These are phyloP conservation scores for Chalciporus pseudorubinellus DNA, from an alignment of 768 basidiomycete species.

Conservation along the genomic window DNA sequence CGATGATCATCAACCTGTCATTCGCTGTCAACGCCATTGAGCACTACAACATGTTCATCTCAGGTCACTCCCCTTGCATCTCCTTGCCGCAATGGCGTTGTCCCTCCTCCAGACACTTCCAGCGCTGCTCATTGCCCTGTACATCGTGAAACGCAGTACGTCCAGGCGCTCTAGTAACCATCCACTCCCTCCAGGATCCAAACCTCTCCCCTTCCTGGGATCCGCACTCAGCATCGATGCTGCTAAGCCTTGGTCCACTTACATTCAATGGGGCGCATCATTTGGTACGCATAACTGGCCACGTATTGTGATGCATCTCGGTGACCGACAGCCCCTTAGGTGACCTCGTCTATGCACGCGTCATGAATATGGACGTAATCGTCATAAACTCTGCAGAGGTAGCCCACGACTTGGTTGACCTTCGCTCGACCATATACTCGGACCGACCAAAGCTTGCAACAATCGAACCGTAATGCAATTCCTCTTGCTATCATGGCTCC, in stretches of 20 bases:
- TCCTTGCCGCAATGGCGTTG: background rate
- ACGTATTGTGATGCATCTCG: background rate
- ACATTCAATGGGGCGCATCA: slow-evolving; percentile 29
- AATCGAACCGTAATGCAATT: slow-evolving; percentile 17
- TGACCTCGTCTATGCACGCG: slow-evolving; percentile 19
- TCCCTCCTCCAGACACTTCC: background rate
- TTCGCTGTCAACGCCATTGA: too few species aligned
- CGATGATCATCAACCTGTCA: too few species aligned
- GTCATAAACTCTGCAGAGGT: slow-evolving; percentile 30
- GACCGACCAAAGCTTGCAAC: slow-evolving; percentile 30
- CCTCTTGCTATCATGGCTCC: background rate
- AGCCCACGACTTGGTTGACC: slow-evolving; percentile 27
- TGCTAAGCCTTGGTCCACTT: slow-evolving; percentile 34
- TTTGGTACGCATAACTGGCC: slow-evolving; percentile 13
- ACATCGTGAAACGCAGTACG: slow-evolving; percentile 6
- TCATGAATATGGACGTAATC: slow-evolving; percentile 24
- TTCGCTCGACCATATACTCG: slow-evolving; percentile 33
- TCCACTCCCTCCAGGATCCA: slow-evolving; percentile 51
- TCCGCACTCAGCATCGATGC: slow-evolving; percentile 24
- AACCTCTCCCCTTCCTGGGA: slow-evolving; percentile 38
- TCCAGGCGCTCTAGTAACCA: background rate
- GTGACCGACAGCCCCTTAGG: slow-evolving; percentile 12
- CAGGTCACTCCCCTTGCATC: background rate
- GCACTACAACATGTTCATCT: too few species aligned
- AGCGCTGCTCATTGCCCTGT: slow-evolving; percentile 13